Evolutionary conservation across 805 yeast species (phyloP).

Genomic region (Candida caryicola): DNA sequence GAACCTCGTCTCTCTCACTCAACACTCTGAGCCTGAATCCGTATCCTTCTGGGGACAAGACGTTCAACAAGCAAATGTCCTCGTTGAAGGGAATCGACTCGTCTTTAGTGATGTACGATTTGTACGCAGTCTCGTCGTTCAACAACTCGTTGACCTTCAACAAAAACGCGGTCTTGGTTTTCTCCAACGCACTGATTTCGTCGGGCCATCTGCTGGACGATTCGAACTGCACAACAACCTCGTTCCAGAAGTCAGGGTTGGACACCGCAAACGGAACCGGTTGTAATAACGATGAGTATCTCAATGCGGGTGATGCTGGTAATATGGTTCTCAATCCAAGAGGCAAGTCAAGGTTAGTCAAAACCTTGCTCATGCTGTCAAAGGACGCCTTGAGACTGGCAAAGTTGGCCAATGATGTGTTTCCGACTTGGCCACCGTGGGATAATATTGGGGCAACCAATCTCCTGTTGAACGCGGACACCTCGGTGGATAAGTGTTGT

Average conservation of each 20-base stretch:
- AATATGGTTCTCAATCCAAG: constrained; percentile 65
- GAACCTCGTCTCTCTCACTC: constrained; percentile 78
- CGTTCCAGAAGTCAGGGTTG: constrained; percentile 76
- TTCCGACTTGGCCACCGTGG: constrained; percentile 24
- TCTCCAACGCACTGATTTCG: constrained; percentile 78
- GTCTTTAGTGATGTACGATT: constrained; percentile 63
- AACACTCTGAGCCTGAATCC: constrained; percentile 76
- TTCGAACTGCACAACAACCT: constrained; percentile 82
- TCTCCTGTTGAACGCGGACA: constrained; percentile 45
- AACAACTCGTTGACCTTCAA: constrained; percentile 52
- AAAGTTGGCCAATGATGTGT: constrained; percentile 27
- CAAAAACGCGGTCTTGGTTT: constrained; percentile 86
- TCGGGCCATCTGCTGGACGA: constrained; percentile 94
- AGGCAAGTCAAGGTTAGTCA: constrained; percentile 56
- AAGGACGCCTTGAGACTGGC: constrained; percentile 40
- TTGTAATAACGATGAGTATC: constrained; percentile 70
- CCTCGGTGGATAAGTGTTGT: constrained; percentile 33
- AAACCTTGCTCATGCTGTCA: constrained; percentile 46
- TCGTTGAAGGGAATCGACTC: constrained; percentile 61
- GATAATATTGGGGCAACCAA: constrained; percentile 62
- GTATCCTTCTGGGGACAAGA: constrained; percentile 85
- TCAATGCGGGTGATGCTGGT: constrained; percentile 71
- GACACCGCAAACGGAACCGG: constrained; percentile 82
- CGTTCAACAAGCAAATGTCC: constrained; percentile 54
- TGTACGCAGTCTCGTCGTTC: constrained; percentile 52